Percentiles rank a stretch among this genome's conserved stretches.
Evolutionary conservation across 2,329 filamentous ascomycete genomes (phyloP).

Genomic region (Penicillium crustosum): DNA sequence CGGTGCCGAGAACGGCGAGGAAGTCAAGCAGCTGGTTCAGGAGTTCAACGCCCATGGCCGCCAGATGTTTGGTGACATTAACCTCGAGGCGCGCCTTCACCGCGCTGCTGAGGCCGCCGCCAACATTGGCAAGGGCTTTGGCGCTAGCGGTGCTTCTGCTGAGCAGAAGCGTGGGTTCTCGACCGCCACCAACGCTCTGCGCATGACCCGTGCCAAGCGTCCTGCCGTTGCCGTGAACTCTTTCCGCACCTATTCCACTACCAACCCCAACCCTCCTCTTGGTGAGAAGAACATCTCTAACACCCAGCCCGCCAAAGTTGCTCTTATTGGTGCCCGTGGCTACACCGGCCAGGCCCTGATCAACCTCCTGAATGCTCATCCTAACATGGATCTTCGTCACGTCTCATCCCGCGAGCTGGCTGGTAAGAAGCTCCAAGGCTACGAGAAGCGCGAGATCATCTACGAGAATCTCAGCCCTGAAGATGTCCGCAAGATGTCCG

Average conservation of each 20-base stretch:
- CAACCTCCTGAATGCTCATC: slow-evolving; percentile 80
- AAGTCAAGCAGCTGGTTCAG: slow-evolving; percentile 78
- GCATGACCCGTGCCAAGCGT: slow-evolving; percentile 34
- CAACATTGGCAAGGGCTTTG: slow-evolving; percentile 49
- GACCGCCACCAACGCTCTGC: slow-evolving; percentile 50
- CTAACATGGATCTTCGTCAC: slow-evolving; percentile 82
- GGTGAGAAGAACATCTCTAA: slow-evolving; percentile 87
- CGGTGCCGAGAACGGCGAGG: slow-evolving; percentile 76
- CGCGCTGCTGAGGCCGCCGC: slow-evolving; percentile 71
- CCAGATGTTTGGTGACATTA: slow-evolving; percentile 84
- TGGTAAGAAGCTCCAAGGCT: slow-evolving; percentile 83
- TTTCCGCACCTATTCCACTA: slow-evolving; percentile 44
- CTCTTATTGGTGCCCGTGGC: slow-evolving; percentile 85
- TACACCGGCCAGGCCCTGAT: slow-evolving; percentile 94
- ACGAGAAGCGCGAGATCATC: slow-evolving; percentile 84
- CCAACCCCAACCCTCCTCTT: slow-evolving; percentile 84
- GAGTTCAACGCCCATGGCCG: slow-evolving; percentile 81
- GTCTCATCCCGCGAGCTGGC: slow-evolving; percentile 91
- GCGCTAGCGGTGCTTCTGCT: slow-evolving; percentile 47
- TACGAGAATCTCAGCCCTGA: slow-evolving; percentile 90
- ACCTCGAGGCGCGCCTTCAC: slow-evolving; percentile 81
- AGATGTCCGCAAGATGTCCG: slow-evolving; percentile 81
- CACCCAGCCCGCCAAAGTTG: slow-evolving; percentile 73
- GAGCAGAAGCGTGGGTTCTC: slow-evolving; percentile 70
- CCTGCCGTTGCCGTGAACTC: slow-evolving; percentile 33